Percentiles rank a stretch among this genome's conserved stretches.
These are phyloP conservation scores for Termitomyces sp. DNA, from an alignment of 768 basidiomycete genomes.

Conservation along the genomic window DNA sequence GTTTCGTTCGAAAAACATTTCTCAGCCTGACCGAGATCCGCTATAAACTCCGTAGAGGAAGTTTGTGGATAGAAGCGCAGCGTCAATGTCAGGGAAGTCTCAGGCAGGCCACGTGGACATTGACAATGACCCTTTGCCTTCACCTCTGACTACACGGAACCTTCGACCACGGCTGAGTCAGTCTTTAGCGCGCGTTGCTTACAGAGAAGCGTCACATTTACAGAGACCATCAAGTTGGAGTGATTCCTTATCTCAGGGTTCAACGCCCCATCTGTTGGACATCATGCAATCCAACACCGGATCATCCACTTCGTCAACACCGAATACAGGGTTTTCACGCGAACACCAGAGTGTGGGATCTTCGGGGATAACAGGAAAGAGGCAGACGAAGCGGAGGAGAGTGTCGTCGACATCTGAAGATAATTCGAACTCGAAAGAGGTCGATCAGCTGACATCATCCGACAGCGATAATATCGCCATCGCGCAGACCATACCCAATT, in stretches of 20 bases:
- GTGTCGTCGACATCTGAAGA: background rate
- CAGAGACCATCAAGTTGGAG: background rate
- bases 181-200: background rate
- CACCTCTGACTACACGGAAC: constrained; percentile 10
- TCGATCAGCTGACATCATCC: constrained; percentile 10
- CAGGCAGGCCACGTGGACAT: constrained; percentile 12
- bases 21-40: background rate
- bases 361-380: background rate
- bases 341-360: background rate
- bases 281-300: constrained; percentile 5
- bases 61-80: constrained; percentile 1
- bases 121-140: constrained; percentile 10
- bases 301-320: constrained; percentile 4
- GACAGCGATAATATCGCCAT: constrained; percentile 5
- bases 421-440: constrained; percentile 1
- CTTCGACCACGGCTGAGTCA: constrained; percentile 9
- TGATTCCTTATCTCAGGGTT: background rate
- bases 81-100: constrained; percentile 9
- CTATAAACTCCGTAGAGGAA: constrained; percentile 1
- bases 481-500: background rate
- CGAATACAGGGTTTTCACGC: background rate
- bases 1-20: background rate
- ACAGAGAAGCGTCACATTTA: constrained; percentile 1
- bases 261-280: background rate
- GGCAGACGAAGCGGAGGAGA: background rate